Base-by-base conservation (phyloP, 352 stramenopile genomes). In the Globisporangium rhizosaccharum region DNA sequence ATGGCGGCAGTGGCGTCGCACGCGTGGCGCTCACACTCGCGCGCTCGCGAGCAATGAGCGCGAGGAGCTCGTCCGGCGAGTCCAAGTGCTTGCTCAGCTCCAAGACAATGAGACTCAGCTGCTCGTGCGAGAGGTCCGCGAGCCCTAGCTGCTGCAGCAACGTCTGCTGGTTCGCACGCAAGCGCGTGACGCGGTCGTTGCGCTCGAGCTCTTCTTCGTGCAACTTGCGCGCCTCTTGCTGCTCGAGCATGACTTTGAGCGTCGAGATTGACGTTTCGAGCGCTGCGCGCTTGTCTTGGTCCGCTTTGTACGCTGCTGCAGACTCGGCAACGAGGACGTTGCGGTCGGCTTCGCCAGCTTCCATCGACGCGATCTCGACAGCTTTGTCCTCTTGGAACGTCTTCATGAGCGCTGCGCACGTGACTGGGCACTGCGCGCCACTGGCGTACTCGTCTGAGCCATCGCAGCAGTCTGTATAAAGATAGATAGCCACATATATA, bases 391-490 rank as follows among this genome's bases (percentile, higher is more conserved):
- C 55, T 46, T 70, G 59, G 50, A 88, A 87, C 17, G 37, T 61
- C 25, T 65, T 51, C 64, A 80, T 80, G 14, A 73, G 67, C 41
- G 57, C 63, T 46, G 42, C 30, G 61, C 74, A 88, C 3, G 74
- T 87, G 44, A 71, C 61, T 0, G 67, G 55, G 58, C 82, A 90
- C 51, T 84, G 52, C 37, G 70, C 42, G 60, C 76, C 53, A 44
- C 86, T 65, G 57, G 73, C 52, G 65, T 95, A 74, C 70, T 98
- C 75, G 71, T 96, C 71, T 62, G 79, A 74, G 59, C 92, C 68
- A 62, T 98, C 70, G 67, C 92, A 81, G 73, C 92, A 74, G 70
- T 96, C 68, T 97, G 82, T 12, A 36, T 11, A 47, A 59, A 9
- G 14, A 45, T 49, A 56, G 44, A 55, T 18, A 48, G 47, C 18